phyloP scores from a whole-genome alignment of 2,329 filamentous ascomycete species.

The Cercospora janseana region DNA sequence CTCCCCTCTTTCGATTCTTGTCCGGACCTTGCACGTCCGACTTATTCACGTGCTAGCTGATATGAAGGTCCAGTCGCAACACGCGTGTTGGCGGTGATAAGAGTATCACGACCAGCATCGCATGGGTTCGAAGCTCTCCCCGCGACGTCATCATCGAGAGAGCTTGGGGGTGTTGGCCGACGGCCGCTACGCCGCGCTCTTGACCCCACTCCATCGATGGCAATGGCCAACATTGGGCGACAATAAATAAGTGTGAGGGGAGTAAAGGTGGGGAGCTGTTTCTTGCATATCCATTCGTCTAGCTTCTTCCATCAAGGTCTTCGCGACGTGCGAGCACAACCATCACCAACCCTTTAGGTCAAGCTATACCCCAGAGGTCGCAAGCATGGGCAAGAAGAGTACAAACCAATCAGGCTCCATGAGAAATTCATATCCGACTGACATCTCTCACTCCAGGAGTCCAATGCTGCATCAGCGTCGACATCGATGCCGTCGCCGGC shows the following conservation, averaged over 20 bases:
- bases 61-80: not conserved
- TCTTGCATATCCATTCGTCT: not conserved
- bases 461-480: constrained; percentile 50
- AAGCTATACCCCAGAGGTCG: not conserved
- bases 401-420: too few relatives aligned
- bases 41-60: not conserved
- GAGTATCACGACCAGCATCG: not conserved
- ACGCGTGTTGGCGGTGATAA: constrained; percentile 4
- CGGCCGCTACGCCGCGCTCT: not conserved
- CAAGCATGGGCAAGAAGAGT: constrained; percentile 17
- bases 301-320: not conserved
- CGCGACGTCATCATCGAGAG: not conserved
- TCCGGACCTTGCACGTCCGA: not conserved
- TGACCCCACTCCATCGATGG: not conserved
- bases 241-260: not conserved
- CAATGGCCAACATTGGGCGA: not conserved
- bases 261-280: not conserved
- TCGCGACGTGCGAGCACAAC: too few relatives aligned
- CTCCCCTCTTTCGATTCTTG: constrained; percentile 4
- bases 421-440: too few relatives aligned
- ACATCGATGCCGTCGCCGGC: constrained; percentile 73
- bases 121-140: not conserved
- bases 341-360: too few relatives aligned
- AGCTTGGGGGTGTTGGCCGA: constrained; percentile 3
- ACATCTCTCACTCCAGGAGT: constrained; percentile 23